Evolutionary conservation across 2,329 filamentous ascomycete species (phyloP), one percentile per base, ranked within the genome.

Genomic region (Periglandula ipomoeae): DNA sequence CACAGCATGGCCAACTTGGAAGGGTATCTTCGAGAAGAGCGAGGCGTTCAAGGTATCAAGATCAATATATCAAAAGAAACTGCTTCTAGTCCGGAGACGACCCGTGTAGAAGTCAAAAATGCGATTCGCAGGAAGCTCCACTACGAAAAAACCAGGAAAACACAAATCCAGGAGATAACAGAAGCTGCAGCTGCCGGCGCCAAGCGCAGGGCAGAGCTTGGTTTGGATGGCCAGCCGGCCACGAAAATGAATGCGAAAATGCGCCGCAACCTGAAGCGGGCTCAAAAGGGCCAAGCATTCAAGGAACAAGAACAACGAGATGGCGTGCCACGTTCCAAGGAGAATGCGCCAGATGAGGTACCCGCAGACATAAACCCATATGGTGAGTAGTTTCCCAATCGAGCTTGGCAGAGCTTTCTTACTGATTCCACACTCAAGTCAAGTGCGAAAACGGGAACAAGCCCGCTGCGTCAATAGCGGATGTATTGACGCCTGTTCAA

Each of bases 1-100:
- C 69, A 61, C 44, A 71, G 74, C 42, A 69, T 63, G 23, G 61
- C 64, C 4, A 76, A 77, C 50, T 68, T 95, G 0, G 89, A 95
- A 63, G 90, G 86, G 2, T 79, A 72, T 47, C 64, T 95, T 20
- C 81, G 84, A 55, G 72, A 74, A 46, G 87, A 93, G 56, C 65
- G 65, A 5, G 56, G 57, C 1, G 53, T 58, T 9, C 69, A 32
- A 9, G 52, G 53, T 8, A 66, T 54, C 7, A 82, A 78, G 55
- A 58, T 88, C n/a, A 71, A 78, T 38, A 70, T 91, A n/a, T 65
- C 66, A 10, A 61, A 75, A 9, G 57, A 87, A 32, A 64, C 77
- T 20, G 52, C 51, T 2, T 53, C 53, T 0, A 64, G 64, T 8
- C 64, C 72, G 27, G 71, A 76, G 6, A 64, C 66, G 13, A 62